These are phyloP conservation scores for Leucocoprinus sp. DNA, from an alignment of 768 basidiomycete genomes.

Conservation along the genomic window DNA sequence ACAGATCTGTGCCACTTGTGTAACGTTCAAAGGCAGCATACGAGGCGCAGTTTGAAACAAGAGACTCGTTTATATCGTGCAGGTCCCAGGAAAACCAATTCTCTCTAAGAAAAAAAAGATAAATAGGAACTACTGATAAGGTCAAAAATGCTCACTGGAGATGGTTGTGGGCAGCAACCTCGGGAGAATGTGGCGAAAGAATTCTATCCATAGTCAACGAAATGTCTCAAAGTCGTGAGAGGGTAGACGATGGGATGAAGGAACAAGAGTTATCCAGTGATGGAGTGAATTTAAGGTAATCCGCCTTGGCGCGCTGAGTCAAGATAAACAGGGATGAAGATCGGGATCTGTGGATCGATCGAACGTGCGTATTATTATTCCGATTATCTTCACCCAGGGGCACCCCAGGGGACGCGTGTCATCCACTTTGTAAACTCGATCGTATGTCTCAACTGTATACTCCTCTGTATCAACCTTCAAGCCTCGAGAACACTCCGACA, in stretches of 20 bases:
- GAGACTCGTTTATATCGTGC: slow-evolving; percentile 63
- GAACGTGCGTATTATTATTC: slow-evolving; percentile 19
- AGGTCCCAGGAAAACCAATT: slow-evolving; percentile 64
- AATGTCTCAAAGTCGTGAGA: too few species aligned
- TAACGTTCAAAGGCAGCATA: slow-evolving; percentile 75
- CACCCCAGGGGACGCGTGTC: slow-evolving; percentile 4
- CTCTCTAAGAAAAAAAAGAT: slow-evolving; percentile 36
- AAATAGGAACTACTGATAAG: slow-evolving; percentile 11
- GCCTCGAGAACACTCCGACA: slow-evolving; percentile 34
- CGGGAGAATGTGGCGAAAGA: slow-evolving; percentile 64
- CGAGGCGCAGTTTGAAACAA: slow-evolving; percentile 72
- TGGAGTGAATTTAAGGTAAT: slow-evolving; percentile 17
- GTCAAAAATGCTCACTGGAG: slow-evolving; percentile 44
- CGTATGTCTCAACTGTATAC: slow-evolving; percentile 13
- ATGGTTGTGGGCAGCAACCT: slow-evolving; percentile 62
- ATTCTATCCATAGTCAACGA: slow-evolving; percentile 71
- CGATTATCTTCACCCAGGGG: not conserved
- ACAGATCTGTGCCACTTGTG: slow-evolving; percentile 61
- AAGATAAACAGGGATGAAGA: slow-evolving; percentile 16
- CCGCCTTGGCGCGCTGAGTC: slow-evolving; percentile 10
- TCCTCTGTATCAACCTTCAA: slow-evolving; percentile 37
- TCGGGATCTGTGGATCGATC: slow-evolving; percentile 10
- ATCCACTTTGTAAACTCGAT: slow-evolving; percentile 2
- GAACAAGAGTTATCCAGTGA: slow-evolving; percentile 13
- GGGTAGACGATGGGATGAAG: slow-evolving; percentile 11